These are phyloP conservation scores for Neurospora sp. DNA, from an alignment of 495 filamentous ascomycete species.

Conservation along the genomic window DNA sequence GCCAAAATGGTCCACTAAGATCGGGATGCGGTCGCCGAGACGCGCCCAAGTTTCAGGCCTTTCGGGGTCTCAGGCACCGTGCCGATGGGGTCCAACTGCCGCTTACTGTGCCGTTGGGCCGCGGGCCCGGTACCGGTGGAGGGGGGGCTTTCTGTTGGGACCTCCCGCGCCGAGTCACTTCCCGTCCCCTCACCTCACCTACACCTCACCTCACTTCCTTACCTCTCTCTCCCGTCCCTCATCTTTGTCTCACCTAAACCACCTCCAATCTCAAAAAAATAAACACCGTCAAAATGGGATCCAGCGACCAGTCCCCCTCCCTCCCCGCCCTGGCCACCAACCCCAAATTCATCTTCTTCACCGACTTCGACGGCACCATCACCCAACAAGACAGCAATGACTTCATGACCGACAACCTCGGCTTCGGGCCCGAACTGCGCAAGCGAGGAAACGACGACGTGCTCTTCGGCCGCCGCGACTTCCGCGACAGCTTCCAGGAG, in stretches of 20 bases:
- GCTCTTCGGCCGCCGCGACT: conserved; percentile 53
- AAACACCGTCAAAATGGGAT: neutral
- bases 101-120: neutral
- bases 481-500: conserved; percentile 75
- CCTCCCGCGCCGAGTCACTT: neutral
- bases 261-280: neutral
- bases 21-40: neutral
- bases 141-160: neutral
- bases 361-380: conserved; percentile 95
- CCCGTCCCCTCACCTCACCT: neutral
- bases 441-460: conserved; percentile 59
- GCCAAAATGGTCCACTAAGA: neutral
- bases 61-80: neutral
- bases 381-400: conserved; percentile 90
- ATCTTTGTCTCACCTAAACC: neutral
- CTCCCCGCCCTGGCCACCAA: conserved; percentile 50
- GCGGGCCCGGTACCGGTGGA: neutral
- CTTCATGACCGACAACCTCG: conserved; percentile 86
- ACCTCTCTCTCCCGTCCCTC: neutral
- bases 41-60: neutral
- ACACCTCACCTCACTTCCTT: neutral
- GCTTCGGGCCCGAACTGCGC: conserved; percentile 61
- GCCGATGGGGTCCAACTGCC: neutral
- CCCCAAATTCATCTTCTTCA: conserved; percentile 89
- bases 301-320: neutral